These are phyloP conservation scores for Oryza brachyantha DNA, from an alignment of 176 grass and related monocot species.

Conservation along the genomic window DNA sequence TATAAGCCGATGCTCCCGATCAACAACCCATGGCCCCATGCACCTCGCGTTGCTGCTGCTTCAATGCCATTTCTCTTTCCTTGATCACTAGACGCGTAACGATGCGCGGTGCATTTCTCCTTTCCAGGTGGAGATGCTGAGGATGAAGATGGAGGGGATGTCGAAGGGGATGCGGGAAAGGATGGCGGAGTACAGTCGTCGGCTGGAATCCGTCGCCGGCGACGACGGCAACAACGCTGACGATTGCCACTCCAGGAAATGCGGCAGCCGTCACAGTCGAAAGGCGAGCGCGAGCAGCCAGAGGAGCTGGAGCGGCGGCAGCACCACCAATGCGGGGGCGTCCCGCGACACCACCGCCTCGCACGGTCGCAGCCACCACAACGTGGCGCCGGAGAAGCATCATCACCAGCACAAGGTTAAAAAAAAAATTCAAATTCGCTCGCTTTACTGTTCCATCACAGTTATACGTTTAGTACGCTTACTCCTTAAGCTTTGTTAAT, in stretches of 20 bases:
- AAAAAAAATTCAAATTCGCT: constrained; percentile 41
- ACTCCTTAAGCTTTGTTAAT: constrained; percentile 18
- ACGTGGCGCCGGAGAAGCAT: constrained; percentile 33
- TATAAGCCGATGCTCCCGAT: constrained; percentile 19
- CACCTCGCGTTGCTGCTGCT: not conserved
- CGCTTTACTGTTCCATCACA: constrained; percentile 19
- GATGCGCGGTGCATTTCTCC: not conserved
- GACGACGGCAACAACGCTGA: not conserved
- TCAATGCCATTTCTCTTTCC: not conserved
- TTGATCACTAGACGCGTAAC: not conserved
- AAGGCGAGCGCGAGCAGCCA: constrained; percentile 44
- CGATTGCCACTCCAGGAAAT: constrained; percentile 33
- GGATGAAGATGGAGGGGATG: constrained; percentile 87
- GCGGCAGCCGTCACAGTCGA: constrained; percentile 38
- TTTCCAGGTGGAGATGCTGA: constrained; percentile 71
- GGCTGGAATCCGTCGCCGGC: constrained; percentile 35
- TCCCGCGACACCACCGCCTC: not conserved
- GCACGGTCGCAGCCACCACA: constrained; percentile 14
- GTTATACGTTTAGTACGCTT: not conserved
- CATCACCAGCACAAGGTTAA: constrained; percentile 32
- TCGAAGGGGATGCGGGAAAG: constrained; percentile 81
- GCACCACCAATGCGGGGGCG: constrained; percentile 33
- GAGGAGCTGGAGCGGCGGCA: constrained; percentile 50
- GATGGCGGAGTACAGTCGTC: constrained; percentile 70
- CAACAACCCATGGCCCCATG: no score